A percentile compares a stretch with the other conserved stretches of the same genome.
These are phyloP conservation scores for Fusarium sp. DNA, from an alignment of 2,329 filamentous ascomycete genomes.

Conservation along the genomic window DNA sequence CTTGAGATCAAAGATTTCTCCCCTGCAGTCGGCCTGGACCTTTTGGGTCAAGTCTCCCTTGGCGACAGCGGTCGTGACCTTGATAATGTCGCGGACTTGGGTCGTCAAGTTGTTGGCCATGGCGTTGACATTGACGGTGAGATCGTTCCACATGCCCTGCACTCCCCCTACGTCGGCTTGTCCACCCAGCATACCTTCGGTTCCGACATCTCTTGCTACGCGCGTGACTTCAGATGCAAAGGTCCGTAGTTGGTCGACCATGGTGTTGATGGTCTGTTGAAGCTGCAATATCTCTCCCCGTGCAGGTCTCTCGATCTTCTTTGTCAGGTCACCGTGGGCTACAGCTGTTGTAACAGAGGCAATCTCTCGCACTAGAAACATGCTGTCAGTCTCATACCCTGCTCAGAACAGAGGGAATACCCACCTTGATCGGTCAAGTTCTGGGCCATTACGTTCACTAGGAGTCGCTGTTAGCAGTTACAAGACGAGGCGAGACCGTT, in stretches of 20 bases:
- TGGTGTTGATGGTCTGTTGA: slow-evolving; percentile 89
- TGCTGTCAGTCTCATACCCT: slow-evolving; percentile 20
- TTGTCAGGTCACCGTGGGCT: slow-evolving; percentile 83
- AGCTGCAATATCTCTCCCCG: slow-evolving; percentile 85
- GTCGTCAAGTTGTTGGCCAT: slow-evolving; percentile 91
- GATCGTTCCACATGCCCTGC: slow-evolving; percentile 89
- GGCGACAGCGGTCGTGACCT: slow-evolving; percentile 77
- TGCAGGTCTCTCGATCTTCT: slow-evolving; percentile 85
- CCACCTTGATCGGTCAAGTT: slow-evolving; percentile 81
- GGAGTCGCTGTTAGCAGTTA: slow-evolving; percentile 17
- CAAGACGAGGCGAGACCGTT: background rate
- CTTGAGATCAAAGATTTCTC: slow-evolving; percentile 94
- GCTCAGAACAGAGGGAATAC: slow-evolving; percentile 11
- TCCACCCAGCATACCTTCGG: slow-evolving; percentile 84
- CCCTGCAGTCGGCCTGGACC: slow-evolving; percentile 91
- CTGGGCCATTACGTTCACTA: slow-evolving; percentile 86
- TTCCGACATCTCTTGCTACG: slow-evolving; percentile 85
- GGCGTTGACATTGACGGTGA: slow-evolving; percentile 87
- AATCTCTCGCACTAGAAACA: slow-evolving; percentile 77
- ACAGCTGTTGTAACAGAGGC: slow-evolving; percentile 87
- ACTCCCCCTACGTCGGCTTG: slow-evolving; percentile 87
- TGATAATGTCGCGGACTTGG: slow-evolving; percentile 94
- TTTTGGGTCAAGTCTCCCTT: slow-evolving; percentile 96
- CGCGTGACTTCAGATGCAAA: slow-evolving; percentile 88
- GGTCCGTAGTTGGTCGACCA: slow-evolving; percentile 86